These are phyloP conservation scores for Naganishia cerealis DNA, from an alignment of 1,284 basidiomycete species.

Conservation along the genomic window DNA sequence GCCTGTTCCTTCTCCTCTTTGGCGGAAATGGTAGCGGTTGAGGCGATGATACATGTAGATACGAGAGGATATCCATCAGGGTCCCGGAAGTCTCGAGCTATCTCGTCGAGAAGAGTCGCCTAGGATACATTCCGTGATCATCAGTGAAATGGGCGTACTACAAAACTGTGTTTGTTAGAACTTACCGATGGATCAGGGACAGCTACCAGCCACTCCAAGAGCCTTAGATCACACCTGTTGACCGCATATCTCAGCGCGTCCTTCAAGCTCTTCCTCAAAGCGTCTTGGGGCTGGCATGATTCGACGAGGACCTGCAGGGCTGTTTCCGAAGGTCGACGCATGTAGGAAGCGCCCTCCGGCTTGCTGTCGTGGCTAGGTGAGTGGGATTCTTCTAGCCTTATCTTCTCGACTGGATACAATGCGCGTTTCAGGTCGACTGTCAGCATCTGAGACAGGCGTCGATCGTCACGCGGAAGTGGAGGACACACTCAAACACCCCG, in stretches of 20 bases:
- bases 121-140: conserved; percentile 21
- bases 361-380: neutral
- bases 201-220: conserved; percentile 43
- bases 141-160: neutral
- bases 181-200: conserved; percentile 45
- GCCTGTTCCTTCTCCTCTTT: conserved; percentile 79
- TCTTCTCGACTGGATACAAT: neutral
- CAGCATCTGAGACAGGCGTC: neutral
- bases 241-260: conserved; percentile 47
- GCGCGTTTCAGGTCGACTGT: neutral
- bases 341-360: neutral
- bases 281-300: neutral
- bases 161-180: neutral
- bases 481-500: neutral
- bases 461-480: neutral
- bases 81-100: conserved; percentile 36
- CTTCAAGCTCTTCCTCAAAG: conserved; percentile 30
- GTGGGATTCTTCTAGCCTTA: too few species aligned
- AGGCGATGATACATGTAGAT: conserved; percentile 31
- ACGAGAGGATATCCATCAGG: conserved; percentile 29
- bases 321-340: conserved; percentile 23
- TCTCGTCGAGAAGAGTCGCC: conserved; percentile 43
- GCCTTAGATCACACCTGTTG: conserved; percentile 44
- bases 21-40: conserved; percentile 21
- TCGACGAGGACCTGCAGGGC: conserved; percentile 4